Evolutionary conservation across 2,329 filamentous ascomycete genomes (phyloP), one percentile per base, ranked within the genome.

Genomic region (Fusarium duplospermum): DNA sequence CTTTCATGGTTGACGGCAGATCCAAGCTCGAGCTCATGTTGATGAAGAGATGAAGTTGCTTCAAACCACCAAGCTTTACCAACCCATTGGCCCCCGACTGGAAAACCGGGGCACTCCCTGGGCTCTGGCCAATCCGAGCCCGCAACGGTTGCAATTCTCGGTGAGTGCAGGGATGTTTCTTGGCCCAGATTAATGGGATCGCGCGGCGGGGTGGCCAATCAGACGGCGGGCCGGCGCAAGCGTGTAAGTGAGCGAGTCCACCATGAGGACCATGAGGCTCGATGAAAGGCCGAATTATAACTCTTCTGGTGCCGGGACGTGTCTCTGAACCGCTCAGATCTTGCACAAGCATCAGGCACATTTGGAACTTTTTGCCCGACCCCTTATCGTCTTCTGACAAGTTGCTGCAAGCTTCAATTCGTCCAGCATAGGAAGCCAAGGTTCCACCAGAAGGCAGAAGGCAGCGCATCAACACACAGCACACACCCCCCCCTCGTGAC

Each of bases 191-290:
- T 65, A 63, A 62, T 63, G 73, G 75, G 78, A 73, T 54, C 64
- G 31, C 29, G 20, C 45, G 31, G 59, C 65, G 42, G 47, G 54
- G 61, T 61, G 74, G 65, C 81, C 80, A 81, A 82, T 82, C 67
- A 29, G 16, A 62, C 54, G 76, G 75, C 47, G 62, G 63, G 11
- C 36, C 47, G 22, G 75, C 35, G 75, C 63, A 81, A 80, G 80
- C 80, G 82, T 84, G 82, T 84, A 84, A 84, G 82, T 84, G 78
- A 78, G 45, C 68, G 76, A 74, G 77, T 76, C 77, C 76, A 78
- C 76, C 77, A 82, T 64, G 80, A 82, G 77, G 76, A 52, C 47
- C 47, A 52, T 52, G 47, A 52, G 47, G 47, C 81, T 79, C 79
- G 77, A 77, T 68, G 76, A 76, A 81, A 52, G 76, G 78, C 79